Evolutionary conservation across 2,329 filamentous ascomycete species (phyloP).

Genomic region (Penicillium decumbens): DNA sequence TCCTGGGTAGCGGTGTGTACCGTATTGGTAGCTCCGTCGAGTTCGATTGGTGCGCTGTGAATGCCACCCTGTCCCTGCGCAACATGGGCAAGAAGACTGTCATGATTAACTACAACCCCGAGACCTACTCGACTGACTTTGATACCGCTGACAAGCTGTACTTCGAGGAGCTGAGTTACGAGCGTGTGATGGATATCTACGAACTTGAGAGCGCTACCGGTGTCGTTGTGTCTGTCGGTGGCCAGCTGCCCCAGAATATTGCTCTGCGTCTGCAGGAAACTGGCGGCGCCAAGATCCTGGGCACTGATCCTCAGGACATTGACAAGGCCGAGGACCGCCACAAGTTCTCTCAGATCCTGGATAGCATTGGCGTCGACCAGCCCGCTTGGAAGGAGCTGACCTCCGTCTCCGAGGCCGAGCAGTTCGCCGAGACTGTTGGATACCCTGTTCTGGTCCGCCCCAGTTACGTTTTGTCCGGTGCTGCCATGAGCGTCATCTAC

Average conservation of each 20-base stretch:
- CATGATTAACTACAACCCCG: constrained; percentile 92
- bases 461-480: constrained; percentile 91
- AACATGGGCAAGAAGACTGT: constrained; percentile 93
- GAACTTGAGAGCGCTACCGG: constrained; percentile 81
- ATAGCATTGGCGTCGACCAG: constrained; percentile 94
- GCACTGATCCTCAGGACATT: constrained; percentile 88
- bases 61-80: constrained; percentile 75
- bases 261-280: constrained; percentile 88
- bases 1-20: constrained; percentile 93
- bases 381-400: constrained; percentile 97
- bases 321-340: constrained; percentile 97
- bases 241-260: constrained; percentile 96
- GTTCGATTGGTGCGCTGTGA: constrained; percentile 98
- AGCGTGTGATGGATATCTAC: constrained; percentile 98
- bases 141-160: constrained; percentile 88
- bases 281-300: constrained; percentile 83
- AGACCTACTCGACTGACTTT: constrained; percentile 78
- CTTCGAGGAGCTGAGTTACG: constrained; percentile 94
- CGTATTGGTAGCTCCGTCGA: constrained; percentile 96
- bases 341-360: constrained; percentile 96
- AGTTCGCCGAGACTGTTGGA: constrained; percentile 76
- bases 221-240: constrained; percentile 92
- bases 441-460: constrained; percentile 96
- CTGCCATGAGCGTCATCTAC: constrained; percentile 96
- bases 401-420: constrained; percentile 79